phyloP scores from a whole-genome alignment of 1,284 basidiomycete species.

The Sphagnurus paluster region DNA sequence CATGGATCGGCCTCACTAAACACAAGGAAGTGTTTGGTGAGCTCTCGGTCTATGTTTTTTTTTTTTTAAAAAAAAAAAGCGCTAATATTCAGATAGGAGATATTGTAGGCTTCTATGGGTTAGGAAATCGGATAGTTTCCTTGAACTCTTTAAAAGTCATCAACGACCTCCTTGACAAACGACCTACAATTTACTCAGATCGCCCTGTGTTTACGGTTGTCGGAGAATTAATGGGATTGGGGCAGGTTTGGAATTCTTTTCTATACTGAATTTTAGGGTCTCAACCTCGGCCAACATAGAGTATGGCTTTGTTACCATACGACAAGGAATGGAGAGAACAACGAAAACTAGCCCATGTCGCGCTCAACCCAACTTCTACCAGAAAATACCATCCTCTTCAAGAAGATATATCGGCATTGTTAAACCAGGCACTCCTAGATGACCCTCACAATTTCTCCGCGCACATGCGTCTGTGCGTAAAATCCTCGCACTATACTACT shows the following conservation, averaged over 20 bases:
- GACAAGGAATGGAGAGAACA: constrained; percentile 26
- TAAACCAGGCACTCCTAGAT: not conserved
- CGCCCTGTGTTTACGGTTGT: not conserved
- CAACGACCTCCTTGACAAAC: constrained; percentile 1
- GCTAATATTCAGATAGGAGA: too few relatives aligned
- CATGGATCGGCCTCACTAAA: not conserved
- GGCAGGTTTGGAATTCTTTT: not conserved
- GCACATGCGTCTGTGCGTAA: not conserved
- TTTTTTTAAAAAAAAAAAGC: too few relatives aligned
- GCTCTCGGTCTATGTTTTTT: too few relatives aligned
- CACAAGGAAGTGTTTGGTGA: not conserved
- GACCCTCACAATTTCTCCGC: not conserved
- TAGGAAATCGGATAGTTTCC: not conserved
- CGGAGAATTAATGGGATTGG: constrained; percentile 1
- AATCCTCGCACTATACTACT: not conserved
- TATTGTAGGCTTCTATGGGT: constrained; percentile 1
- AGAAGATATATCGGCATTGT: constrained; percentile 1
- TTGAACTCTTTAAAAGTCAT: constrained; percentile 1
- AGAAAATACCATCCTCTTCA: constrained; percentile 26
- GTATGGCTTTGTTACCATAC: constrained; percentile 24
- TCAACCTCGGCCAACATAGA: constrained; percentile 15
- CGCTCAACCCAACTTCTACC: constrained; percentile 22
- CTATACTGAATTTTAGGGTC: not conserved
- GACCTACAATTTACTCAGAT: not conserved
- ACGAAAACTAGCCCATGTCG: constrained; percentile 24